These are phyloP conservation scores for Papiliotrema terrestris DNA, from an alignment of 1,284 basidiomycete species.

Conservation along the genomic window DNA sequence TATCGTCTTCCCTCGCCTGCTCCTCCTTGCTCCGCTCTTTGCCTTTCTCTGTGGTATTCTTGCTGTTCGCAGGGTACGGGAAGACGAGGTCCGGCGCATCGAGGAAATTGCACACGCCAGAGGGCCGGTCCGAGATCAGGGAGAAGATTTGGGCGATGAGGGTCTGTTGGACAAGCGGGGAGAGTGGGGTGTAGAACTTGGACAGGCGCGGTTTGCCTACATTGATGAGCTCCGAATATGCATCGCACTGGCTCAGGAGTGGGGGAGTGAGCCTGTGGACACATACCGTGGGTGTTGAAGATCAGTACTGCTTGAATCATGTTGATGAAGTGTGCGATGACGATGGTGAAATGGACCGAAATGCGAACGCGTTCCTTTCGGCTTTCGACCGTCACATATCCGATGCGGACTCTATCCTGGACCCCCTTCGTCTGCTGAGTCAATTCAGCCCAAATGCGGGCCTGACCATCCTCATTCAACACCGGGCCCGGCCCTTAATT, in stretches of 20 bases:
- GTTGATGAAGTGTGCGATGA: neutral
- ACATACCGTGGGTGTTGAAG: slow-evolving; percentile 6
- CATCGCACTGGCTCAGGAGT: neutral
- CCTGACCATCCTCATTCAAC: too few relatives aligned
- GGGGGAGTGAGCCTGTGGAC: too few relatives aligned
- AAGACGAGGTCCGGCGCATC: slow-evolving; percentile 76
- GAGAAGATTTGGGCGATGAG: slow-evolving; percentile 81
- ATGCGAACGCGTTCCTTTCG: too few relatives aligned
- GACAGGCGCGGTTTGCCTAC: slow-evolving; percentile 80
- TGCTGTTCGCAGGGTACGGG: slow-evolving; percentile 13
- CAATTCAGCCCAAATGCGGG: too few relatives aligned
- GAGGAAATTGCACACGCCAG: slow-evolving; percentile 83
- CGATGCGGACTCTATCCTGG: too few relatives aligned
- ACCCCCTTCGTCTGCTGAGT: too few relatives aligned
- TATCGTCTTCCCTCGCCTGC: slow-evolving; percentile 44
- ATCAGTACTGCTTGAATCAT: slow-evolving; percentile 8
- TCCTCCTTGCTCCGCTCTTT: slow-evolving; percentile 19
- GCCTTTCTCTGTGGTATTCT: slow-evolving; percentile 18
- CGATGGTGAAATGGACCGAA: too few relatives aligned
- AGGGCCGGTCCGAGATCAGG: slow-evolving; percentile 70
- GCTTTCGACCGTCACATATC: too few relatives aligned
- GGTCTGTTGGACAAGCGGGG: slow-evolving; percentile 62
- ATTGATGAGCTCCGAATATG: neutral
- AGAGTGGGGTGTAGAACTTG: slow-evolving; percentile 90
- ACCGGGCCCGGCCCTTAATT: too few relatives aligned